These are phyloP conservation scores for Cladophialophora bantiana DNA, from an alignment of 2,329 filamentous ascomycete species.

Conservation along the genomic window DNA sequence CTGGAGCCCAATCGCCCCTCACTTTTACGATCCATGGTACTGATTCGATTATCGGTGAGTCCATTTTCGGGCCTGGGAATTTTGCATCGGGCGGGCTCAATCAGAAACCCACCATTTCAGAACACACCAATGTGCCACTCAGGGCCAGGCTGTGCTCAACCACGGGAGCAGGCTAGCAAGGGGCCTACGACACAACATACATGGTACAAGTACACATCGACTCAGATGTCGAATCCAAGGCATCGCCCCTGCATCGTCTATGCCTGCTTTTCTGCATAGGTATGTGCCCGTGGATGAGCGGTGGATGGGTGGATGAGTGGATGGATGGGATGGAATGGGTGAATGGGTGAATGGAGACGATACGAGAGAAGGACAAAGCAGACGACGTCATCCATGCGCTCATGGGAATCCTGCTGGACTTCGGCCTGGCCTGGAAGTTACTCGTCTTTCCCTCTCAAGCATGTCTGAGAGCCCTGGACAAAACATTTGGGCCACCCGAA, in stretches of 20 bases:
- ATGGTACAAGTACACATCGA: constrained; percentile 6
- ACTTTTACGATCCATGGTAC: constrained; percentile 9
- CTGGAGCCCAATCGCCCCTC: constrained; percentile 15
- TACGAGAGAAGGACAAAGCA: neutral
- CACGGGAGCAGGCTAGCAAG: neutral
- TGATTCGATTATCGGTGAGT: constrained; percentile 17
- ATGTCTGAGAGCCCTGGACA: neutral
- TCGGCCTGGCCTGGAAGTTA: constrained; percentile 2
- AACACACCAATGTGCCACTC: constrained; percentile 4
- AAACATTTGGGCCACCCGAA: constrained; percentile 1
- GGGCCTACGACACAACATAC: constrained; percentile 8
- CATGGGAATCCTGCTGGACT: constrained; percentile 3
- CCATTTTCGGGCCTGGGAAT: constrained; percentile 3
- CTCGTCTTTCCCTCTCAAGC: neutral
- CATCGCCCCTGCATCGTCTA: neutral
- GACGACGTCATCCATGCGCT: constrained; percentile 20
- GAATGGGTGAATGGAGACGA: neutral
- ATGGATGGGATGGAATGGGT: neutral
- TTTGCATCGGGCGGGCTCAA: constrained; percentile 16
- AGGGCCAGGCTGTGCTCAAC: constrained; percentile 19
- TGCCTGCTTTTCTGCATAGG: neutral
- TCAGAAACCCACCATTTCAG: constrained; percentile 10
- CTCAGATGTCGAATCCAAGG: neutral
- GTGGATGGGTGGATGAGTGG: neutral
- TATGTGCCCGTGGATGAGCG: neutral